Evolutionary conservation across 1,139 yeast genomes (phyloP), one percentile per base, ranked within the genome.

Genomic region (Kurtzmaniella natalensis): DNA sequence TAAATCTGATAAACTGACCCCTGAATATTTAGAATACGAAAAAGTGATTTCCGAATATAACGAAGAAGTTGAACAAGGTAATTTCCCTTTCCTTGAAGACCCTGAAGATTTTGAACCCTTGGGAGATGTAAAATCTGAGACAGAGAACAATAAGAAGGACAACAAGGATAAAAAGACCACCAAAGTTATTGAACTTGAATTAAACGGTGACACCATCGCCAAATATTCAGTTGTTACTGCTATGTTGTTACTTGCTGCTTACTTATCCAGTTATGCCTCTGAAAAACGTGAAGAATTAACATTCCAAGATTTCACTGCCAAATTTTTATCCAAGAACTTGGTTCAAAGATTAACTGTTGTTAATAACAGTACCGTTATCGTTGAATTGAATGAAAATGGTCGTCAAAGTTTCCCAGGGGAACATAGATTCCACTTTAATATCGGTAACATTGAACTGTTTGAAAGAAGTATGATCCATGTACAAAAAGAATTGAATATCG

Each of bases 381-480:
- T 69, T 25, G 72, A 66, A 39, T 53, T 69, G 37, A 67, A 61
- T 44, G 70, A 64, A 7, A 47, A 50, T 30, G 73, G 70, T 8
- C 49, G 50, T 35, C 44, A 53, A 5, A 66, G 61, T 35, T 54
- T 47, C 37, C 42, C 50, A 23, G 44, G 47, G 20, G 45, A 44
- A 11, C 49, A 46, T 4, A 42, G 45, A 19, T 61, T 50, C 37
- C 55, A 53, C 37, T 94, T 94, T 62, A 78, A 85, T 29, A 87
- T 94, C 50, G 99, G 98, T 5, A 85, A 95, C 0, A 78, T 89
- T 17, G 96, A 88, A 47, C 68, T 81, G n/a, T 92, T 94, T 59
- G 98, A 94, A 61, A 78, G 81, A 38, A 82, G 81, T 44, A 68
- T 94, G 53, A 85, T 81, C 39, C 76, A 73, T 33, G 79, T 84